Evolutionary conservation across 148 eudicot genomes (phyloP), one percentile per base, ranked within the genome.

Genomic region (Cornus suecica): DNA sequence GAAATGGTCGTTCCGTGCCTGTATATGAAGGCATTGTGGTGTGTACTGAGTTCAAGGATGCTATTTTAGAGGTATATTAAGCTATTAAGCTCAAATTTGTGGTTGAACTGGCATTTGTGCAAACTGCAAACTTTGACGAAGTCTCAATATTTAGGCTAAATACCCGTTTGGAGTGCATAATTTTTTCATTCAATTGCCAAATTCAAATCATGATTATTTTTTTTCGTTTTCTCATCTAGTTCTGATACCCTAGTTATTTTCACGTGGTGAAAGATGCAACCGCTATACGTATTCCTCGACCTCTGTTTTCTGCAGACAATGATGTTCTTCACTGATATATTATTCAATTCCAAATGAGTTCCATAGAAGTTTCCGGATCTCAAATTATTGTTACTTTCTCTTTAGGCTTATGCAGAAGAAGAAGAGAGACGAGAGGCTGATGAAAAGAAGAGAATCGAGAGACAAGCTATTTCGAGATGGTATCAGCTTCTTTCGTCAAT

Each of bases 401-500:
- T 56, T 70, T 80, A 96, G 99, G 97, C 94, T 68, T 96, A 96
- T 79, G 88, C 79, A 14, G 97, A 93, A 87, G 99, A 86, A 83
- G 92, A 88, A 74, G 89, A 84, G 68, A 91, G 88, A 82, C 90
- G 97, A 83, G 83, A 87, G 65, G 90, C 91, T 34, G 92, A 86
- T 80, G 98, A 93, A 80, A 91, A 80, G 78, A 88, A 74, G 66
- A 89, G 77, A 71, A 86, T 74, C 10, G 95, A 93, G 78, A 83
- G 90, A 8, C 89, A 80, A 80, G 98, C 99, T 66, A 68, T 91
- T 25, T 83, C 89, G 2, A 90, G 93, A 80, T 96, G 99, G 99
- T 93, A 91, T 87, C 99, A 93, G 82, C 97, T 96, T 82, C 93
- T 96, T 30, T 88, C 92, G 8, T 96, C 99, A 56, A 88, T 96